Conservation (phyloP, 805 yeast species). For the Schizosaccharomyces pombe region ASM294v3 CU329670.1:2117001-2117500, state of each 20-base stretch:
- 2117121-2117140: not conserved
- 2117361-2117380: conserved; percentile 93
- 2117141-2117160: not conserved
- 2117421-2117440: conserved; percentile 56
- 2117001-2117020: too few relatives aligned
- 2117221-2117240: conserved; percentile 46
- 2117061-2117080: too few relatives aligned
- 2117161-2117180: conserved; percentile 23
- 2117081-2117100: not conserved
- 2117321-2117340: conserved; percentile 1
- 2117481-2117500: conserved; percentile 86
- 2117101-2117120: not conserved
- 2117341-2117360: conserved; percentile 66
- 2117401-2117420: conserved; percentile 55
- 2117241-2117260: conserved; percentile 65
- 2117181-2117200: conserved; percentile 71
- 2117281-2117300: conserved; percentile 83
- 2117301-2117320: conserved; percentile 22
- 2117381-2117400: conserved; percentile 66
- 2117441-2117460: conserved; percentile 32
- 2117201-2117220: conserved; percentile 72
- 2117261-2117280: conserved; percentile 94
- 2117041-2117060: too few relatives aligned
- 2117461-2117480: conserved; percentile 54
- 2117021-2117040: too few relatives aligned